Percentiles rank a stretch among this genome's conserved stretches.
Conservation (phyloP, 441 rosid genomes). For the Gossypium lobatum region DNA sequence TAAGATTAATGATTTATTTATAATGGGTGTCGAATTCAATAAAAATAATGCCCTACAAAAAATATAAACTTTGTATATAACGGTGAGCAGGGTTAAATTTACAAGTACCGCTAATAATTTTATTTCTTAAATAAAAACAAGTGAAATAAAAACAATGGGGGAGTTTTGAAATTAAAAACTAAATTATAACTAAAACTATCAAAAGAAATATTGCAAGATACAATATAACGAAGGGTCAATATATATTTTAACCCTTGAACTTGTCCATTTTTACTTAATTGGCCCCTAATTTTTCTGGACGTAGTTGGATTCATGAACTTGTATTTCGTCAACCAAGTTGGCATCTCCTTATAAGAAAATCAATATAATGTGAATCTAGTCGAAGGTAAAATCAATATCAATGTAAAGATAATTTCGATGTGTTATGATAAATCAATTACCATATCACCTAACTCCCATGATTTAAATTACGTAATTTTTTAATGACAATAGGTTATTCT, state of each 20-base stretch:
- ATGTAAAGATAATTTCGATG: neutral
- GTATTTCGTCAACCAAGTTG: neutral
- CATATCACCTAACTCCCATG: neutral
- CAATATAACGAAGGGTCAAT: neutral
- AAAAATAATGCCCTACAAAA: neutral
- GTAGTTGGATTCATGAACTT: neutral
- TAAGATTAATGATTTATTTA: no score
- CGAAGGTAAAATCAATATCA: neutral
- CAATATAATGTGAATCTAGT: neutral
- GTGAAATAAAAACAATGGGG: no score
- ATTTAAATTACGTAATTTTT: neutral
- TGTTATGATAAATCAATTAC: no score
- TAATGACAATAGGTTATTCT: neutral
- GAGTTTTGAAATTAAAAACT: no score
- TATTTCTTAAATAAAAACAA: no score
- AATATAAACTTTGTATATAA: no score
- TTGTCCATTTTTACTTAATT: neutral
- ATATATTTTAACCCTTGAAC: neutral
- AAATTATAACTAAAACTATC: no score
- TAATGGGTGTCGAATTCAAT: neutral
- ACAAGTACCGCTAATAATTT: no score
- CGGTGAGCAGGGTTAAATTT: no score
- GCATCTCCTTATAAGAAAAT: no score
- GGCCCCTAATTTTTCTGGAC: neutral
- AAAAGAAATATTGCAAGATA: neutral